Evolutionary conservation across 176 grass and related monocot species (phyloP), one percentile per base, ranked within the genome.

Genomic region (Hordeum vulgare): DNA sequence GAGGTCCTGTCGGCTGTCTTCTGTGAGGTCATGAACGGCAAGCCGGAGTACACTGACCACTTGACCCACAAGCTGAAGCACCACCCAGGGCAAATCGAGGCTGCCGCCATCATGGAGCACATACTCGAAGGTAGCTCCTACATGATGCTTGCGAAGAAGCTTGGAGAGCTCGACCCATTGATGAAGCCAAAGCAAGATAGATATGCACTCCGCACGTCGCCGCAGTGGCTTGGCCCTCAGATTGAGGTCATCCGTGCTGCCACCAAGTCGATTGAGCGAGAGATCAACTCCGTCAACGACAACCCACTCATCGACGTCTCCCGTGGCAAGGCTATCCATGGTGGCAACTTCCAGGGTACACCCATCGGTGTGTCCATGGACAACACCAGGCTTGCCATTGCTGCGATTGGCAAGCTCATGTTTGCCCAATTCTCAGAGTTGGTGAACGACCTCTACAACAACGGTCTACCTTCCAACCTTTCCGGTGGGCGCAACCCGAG

Each of bases 251-350:
- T 96, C 89, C 59, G 59, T 13, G 59, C 59, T 15, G 91, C 94
- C 71, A 97, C 94, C 82, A 94, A 94, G 75, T 92, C 94, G 0
- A 97, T 97, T 8, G 94, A 97, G 88, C 85, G 94, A 3, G 94
- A 97, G 90, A 97, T 97, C 86, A 97, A 97, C 84, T 97, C 94
- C 41, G 94, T 97, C 60, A 97, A 97, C 25, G 94, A 97, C 80
- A 97, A 97, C 84, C 94, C 94, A 14, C 83, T 97, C 51, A 97
- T 97, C 59, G 94, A 97, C 9, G 94, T 94, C 54, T 88, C 94
- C 62, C 77, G 94, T 1, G 85, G 81, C 69, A 94, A 93, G 84
- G 94, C 89, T 21, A 85, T 97, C 56, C 94, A 97, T 9, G 94
- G 94, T 2, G 94, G 94, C 18, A 97, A 97, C 76, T 97, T 97